phyloP scores from a whole-genome alignment of 2,329 filamentous ascomycete genomes.

The Sphaerulina musiva region DNA sequence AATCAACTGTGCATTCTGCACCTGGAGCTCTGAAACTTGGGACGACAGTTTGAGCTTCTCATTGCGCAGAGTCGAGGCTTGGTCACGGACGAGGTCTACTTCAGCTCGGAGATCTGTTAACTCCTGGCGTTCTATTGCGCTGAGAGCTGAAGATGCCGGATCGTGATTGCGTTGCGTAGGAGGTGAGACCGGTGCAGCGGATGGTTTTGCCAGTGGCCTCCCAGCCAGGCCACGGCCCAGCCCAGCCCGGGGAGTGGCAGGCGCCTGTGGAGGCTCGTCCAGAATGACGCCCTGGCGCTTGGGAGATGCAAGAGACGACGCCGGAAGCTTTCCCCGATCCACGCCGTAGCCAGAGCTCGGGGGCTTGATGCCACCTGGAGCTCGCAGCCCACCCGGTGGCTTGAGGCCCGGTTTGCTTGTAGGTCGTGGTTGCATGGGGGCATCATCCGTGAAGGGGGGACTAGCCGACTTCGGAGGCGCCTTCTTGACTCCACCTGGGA shows the following conservation, averaged over 20 bases:
- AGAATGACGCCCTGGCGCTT: conserved; percentile 28
- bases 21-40: conserved; percentile 89
- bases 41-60: conserved; percentile 76
- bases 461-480: conserved; percentile 37
- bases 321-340: conserved; percentile 27
- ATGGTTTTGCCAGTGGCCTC: conserved; percentile 73
- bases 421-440: conserved; percentile 54
- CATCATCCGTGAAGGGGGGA: conserved; percentile 41
- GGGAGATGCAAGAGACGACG: conserved; percentile 24
- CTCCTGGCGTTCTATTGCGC: conserved; percentile 80
- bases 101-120: conserved; percentile 79
- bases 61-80: conserved; percentile 72
- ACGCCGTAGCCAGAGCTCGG: conserved; percentile 34
- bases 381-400: conserved; percentile 25
- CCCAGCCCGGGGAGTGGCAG: conserved; percentile 38
- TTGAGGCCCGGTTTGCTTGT: conserved; percentile 48
- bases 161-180: conserved; percentile 52
- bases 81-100: conserved; percentile 68
- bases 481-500: conserved; percentile 41
- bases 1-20: conserved; percentile 92
- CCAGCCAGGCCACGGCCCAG: conserved; percentile 68
- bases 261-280: conserved; percentile 25
- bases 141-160: conserved; percentile 55
- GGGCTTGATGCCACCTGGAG: conserved; percentile 30
- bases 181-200: conserved; percentile 40